Conservation (phyloP, 2,329 filamentous ascomycete genomes). For the Aspergillus piperis region DNA sequence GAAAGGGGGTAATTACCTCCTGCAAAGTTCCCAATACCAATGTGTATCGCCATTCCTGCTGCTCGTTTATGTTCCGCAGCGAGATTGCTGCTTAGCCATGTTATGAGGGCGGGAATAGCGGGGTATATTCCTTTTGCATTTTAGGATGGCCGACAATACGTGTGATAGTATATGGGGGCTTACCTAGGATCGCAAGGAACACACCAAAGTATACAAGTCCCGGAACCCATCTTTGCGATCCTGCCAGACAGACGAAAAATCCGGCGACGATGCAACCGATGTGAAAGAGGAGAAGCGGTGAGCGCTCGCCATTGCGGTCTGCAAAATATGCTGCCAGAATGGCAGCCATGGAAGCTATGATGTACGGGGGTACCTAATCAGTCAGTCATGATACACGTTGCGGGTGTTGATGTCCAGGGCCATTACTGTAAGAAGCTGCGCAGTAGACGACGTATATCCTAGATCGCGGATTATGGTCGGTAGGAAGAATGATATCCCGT, state of each 20-base stretch:
- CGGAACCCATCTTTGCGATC: slow-evolving; percentile 33
- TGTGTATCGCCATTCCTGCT: slow-evolving; percentile 65
- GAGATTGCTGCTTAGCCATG: slow-evolving; percentile 63
- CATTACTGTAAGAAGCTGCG: slow-evolving; percentile 45
- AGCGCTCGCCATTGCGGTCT: slow-evolving; percentile 55
- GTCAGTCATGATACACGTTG: neutral
- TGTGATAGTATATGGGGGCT: slow-evolving; percentile 1
- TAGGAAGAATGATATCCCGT: slow-evolving; percentile 44
- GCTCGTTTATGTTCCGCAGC: slow-evolving; percentile 58
- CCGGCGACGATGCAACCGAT: slow-evolving; percentile 58
- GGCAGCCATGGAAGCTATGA: slow-evolving; percentile 41
- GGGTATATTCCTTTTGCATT: slow-evolving; percentile 45
- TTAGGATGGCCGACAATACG: neutral
- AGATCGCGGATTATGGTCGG: slow-evolving; percentile 46
- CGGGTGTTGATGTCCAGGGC: neutral
- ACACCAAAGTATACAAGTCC: slow-evolving; percentile 52
- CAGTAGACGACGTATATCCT: slow-evolving; percentile 42
- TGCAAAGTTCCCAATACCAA: slow-evolving; percentile 59
- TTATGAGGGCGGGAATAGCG: slow-evolving; percentile 49
- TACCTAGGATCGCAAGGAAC: slow-evolving; percentile 50
- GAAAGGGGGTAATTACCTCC: slow-evolving; percentile 29
- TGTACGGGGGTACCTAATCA: slow-evolving; percentile 26
- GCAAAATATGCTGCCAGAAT: slow-evolving; percentile 57
- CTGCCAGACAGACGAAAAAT: slow-evolving; percentile 52
- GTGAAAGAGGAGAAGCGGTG: slow-evolving; percentile 59